These are phyloP conservation scores for Thuja plicata DNA, from an alignment of 83 land plant species.

Conservation along the genomic window DNA sequence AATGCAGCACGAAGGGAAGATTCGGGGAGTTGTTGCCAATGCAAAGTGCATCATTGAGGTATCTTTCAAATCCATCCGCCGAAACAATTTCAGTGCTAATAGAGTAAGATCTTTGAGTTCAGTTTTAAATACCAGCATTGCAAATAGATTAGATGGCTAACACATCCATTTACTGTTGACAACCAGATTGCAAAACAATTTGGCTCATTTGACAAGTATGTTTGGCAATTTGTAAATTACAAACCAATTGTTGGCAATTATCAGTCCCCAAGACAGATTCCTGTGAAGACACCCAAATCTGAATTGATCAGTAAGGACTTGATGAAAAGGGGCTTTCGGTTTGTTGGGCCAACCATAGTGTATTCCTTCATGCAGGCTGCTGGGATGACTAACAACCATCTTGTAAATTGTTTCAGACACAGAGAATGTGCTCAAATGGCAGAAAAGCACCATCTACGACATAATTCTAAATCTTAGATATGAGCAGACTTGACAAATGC, in stretches of 20 bases:
- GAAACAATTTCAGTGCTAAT: not conserved
- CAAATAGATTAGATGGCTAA: not conserved
- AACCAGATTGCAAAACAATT: conserved; percentile 63
- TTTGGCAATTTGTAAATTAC: conserved; percentile 79
- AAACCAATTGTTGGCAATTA: conserved; percentile 68
- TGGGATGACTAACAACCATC: conserved; percentile 72
- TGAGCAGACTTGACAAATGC: not conserved
- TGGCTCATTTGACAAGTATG: conserved; percentile 69
- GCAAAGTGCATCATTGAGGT: conserved; percentile 72
- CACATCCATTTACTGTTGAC: not conserved
- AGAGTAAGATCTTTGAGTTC: not conserved
- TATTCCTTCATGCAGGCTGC: conserved; percentile 88
- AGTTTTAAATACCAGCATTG: not conserved
- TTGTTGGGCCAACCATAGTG: conserved; percentile 80
- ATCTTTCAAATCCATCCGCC: not conserved
- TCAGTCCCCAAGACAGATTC: conserved; percentile 60
- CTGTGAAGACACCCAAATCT: conserved; percentile 81
- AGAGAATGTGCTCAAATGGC: conserved; percentile 21
- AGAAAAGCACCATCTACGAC: not conserved
- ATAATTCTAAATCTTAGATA: not conserved
- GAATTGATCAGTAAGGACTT: conserved; percentile 83
- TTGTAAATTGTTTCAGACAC: conserved; percentile 52
- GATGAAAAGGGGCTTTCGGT: conserved; percentile 71
- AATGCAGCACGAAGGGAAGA: conserved; percentile 65
- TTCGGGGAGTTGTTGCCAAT: conserved; percentile 72